These are phyloP conservation scores for Plectosphaerella sp. DNA, from an alignment of 2,329 filamentous ascomycete species.

Conservation along the genomic window DNA sequence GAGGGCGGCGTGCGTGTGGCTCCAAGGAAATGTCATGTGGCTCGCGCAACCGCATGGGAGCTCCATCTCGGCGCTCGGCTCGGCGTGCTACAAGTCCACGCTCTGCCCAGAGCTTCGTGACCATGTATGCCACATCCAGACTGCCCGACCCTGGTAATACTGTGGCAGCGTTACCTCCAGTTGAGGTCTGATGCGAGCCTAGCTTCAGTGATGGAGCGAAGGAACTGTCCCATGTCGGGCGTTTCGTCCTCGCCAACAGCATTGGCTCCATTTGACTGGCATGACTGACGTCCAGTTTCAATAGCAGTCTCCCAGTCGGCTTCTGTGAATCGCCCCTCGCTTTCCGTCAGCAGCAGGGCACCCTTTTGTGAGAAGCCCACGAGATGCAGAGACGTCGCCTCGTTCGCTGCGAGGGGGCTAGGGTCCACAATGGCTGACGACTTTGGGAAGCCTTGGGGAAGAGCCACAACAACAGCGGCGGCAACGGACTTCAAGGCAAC, in stretches of 20 bases:
- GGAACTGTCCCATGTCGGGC: neutral
- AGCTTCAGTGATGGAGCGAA: conserved; percentile 2
- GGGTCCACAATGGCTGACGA: conserved; percentile 54
- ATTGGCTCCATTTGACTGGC: conserved; percentile 24
- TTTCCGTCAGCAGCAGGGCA: conserved; percentile 73
- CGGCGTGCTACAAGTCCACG: no score
- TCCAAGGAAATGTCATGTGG: no score
- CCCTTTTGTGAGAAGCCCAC: conserved; percentile 73
- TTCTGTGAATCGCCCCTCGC: conserved; percentile 72
- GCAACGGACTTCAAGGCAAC: conserved; percentile 74
- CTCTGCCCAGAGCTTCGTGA: no score
- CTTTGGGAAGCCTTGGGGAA: conserved; percentile 37
- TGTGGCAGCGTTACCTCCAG: neutral
- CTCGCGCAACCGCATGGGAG: no score
- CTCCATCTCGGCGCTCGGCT: no score
- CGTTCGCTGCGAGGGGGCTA: conserved; percentile 54
- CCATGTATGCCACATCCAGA: no score
- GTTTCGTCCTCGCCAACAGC: neutral
- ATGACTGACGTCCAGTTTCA: conserved; percentile 60
- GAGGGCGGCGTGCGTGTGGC: no score
- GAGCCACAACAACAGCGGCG: conserved; percentile 60
- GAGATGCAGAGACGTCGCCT: conserved; percentile 72
- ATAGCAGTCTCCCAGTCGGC: conserved; percentile 71
- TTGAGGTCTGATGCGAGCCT: neutral
- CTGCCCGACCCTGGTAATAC: no score